A percentile compares a stretch with the other conserved stretches of the same genome.
Conservation (phyloP, 1,284 basidiomycete species). For the Tilletia indica region DNA sequence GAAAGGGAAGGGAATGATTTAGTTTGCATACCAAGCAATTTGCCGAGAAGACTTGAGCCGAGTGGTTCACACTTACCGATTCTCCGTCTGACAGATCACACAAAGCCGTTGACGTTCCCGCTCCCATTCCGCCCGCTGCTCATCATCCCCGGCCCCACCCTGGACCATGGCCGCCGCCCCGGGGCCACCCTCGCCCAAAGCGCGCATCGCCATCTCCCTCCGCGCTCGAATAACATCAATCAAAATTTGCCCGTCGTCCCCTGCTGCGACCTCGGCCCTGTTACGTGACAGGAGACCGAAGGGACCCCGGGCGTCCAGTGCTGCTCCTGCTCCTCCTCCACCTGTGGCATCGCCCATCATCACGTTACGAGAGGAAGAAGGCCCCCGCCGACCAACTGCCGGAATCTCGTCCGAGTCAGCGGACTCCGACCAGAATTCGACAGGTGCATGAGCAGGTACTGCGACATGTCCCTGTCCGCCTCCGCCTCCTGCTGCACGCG, state of each 20-base stretch:
- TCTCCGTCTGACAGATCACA: conserved; percentile 35
- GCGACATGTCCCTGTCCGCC: conserved; percentile 2
- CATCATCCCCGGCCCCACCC: neutral
- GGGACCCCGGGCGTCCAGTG: too few species aligned
- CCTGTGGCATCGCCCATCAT: too few species aligned
- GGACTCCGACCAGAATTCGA: conserved; percentile 2
- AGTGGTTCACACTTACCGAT: conserved; percentile 22
- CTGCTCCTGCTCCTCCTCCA: too few species aligned
- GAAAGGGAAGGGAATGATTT: neutral
- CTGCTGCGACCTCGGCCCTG: too few species aligned
- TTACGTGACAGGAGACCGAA: too few species aligned
- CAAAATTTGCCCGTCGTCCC: neutral
- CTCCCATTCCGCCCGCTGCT: conserved; percentile 17
- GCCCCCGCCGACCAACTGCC: neutral
- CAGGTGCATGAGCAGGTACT: conserved; percentile 7
- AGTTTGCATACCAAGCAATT: too few species aligned
- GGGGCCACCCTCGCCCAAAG: neutral
- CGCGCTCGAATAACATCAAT: conserved; percentile 23
- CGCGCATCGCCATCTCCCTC: conserved; percentile 18
- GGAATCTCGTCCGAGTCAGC: neutral
- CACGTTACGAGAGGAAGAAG: neutral
- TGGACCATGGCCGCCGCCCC: neutral
- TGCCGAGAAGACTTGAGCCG: neutral
- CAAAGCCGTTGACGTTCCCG: conserved; percentile 31
- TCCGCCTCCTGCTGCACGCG: neutral